phyloP scores from a whole-genome alignment of 345 rosid species.

The Balakata baccata region DNA sequence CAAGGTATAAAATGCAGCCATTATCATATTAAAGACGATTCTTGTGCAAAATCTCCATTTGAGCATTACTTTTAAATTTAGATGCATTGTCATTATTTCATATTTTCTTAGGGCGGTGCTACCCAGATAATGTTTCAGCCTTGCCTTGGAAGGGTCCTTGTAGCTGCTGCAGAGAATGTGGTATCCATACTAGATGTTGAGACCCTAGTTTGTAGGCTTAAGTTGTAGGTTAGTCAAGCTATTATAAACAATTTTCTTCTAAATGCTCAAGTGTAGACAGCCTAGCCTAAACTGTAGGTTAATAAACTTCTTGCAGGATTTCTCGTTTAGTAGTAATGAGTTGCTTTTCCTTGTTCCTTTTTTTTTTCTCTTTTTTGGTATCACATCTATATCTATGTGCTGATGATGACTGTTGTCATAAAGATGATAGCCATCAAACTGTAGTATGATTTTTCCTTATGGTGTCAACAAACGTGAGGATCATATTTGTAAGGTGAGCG shows the following conservation, averaged over 20 bases:
- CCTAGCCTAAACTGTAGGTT: too few species aligned
- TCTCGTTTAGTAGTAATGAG: too few species aligned
- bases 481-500: too few species aligned
- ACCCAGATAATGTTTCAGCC: slow-evolving; percentile 62
- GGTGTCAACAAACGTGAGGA: too few species aligned
- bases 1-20: slow-evolving; percentile 37
- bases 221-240: slow-evolving; percentile 48
- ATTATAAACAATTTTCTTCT: not conserved
- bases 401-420: too few species aligned
- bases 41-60: not conserved
- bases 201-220: slow-evolving; percentile 41
- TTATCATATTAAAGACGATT: not conserved
- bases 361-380: too few species aligned
- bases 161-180: slow-evolving; percentile 50
- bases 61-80: not conserved
- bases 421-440: too few species aligned
- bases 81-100: not conserved
- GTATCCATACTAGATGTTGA: slow-evolving; percentile 62
- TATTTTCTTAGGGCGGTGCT: slow-evolving; percentile 46
- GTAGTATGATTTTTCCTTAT: too few species aligned
- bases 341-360: too few species aligned
- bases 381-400: too few species aligned
- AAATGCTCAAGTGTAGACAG: not conserved
- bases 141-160: slow-evolving; percentile 52
- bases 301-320: too few species aligned